Conservation (phyloP, 106 monocot genomes). For the Phalaenopsis aphrodite region DNA sequence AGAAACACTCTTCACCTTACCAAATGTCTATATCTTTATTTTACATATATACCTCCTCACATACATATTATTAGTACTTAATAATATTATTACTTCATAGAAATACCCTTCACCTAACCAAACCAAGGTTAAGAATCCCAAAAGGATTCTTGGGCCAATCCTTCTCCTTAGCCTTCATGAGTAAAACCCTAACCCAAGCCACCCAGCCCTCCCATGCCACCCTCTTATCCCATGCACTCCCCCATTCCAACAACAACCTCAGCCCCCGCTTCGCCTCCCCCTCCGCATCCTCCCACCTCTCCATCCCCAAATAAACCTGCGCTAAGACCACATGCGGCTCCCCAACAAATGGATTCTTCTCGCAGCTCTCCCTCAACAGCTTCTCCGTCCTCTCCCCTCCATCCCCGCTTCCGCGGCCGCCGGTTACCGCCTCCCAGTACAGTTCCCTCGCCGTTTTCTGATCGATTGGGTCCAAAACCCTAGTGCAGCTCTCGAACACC, state of each 20-base stretch:
- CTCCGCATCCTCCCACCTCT: constrained; percentile 58
- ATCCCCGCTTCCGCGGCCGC: constrained; percentile 3
- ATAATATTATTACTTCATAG: no score
- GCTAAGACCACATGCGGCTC: constrained; percentile 54
- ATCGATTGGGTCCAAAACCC: constrained; percentile 40
- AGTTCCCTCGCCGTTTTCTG: constrained; percentile 54
- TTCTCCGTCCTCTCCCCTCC: constrained; percentile 35
- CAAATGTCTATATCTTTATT: no score
- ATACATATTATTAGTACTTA: no score
- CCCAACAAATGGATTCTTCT: constrained; percentile 68
- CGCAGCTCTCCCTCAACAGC: constrained; percentile 31
- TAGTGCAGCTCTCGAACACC: constrained; percentile 66
- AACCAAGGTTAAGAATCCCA: constrained; percentile 65
- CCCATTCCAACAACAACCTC: constrained; percentile 65
- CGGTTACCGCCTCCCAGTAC: constrained; percentile 66
- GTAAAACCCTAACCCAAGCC: constrained; percentile 73
- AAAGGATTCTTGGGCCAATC: constrained; percentile 52
- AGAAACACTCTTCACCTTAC: constrained; percentile 22
- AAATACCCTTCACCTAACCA: constrained; percentile 31
- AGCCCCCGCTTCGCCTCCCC: constrained; percentile 34
- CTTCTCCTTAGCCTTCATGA: constrained; percentile 53
- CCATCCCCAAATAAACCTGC: constrained; percentile 47
- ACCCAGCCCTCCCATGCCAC: constrained; percentile 88
- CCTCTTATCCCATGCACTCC: constrained; percentile 81
- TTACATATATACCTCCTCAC: no score